Evolutionary conservation across 768 basidiomycete species (phyloP), one percentile per base, ranked within the genome.

Genomic region (Cystoderma amianthinum): DNA sequence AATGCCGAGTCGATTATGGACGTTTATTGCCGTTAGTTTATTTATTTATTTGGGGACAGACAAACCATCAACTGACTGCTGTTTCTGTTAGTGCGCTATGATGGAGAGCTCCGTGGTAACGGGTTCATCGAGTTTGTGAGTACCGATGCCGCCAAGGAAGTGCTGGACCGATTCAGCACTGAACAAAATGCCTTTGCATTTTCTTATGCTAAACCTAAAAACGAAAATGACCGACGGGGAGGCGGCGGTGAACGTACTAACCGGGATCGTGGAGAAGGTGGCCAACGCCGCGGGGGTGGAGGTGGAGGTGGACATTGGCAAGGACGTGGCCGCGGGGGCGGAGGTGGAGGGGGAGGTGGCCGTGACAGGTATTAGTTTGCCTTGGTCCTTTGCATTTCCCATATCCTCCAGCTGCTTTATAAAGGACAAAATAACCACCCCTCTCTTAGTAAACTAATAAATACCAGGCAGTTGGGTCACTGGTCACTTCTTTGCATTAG

Each of bases 61-160:
- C n/a, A n/a, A n/a, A n/a, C n/a, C n/a, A n/a, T n/a, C n/a, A 13
- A 10, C 35, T 2, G 38, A 19, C 5, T 28, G 24, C n/a, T n/a
- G n/a, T n/a, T 43, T 45, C 11, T 44, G 30, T 36, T 36, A 70
- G 63, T 65, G 46, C 64, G 60, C 45, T 52, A 57, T 44, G 55
- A 42, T n/a, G 44, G 58, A 17, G 51, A 50, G 12, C 43, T 44
- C 7, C 52, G 43, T n/a, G 56, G 59, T 4, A 58, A 48, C 3
- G 77, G 71, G 18, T 83, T 80, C 59, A 53, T 84, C 42, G 68
- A 78, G 45, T 82, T 84, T 54, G 58, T 47, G 36, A 49, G 55
- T 42, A 56, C 67, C 36, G 61, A 71, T n/a, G 43, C 55, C 3
- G 76, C 82, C 5, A 66, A 65, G 24, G 60, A 68, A 44, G 82